Base-by-base conservation (phyloP, 2,329 filamentous ascomycete species). In the Sporothrix curviconia region DNA sequence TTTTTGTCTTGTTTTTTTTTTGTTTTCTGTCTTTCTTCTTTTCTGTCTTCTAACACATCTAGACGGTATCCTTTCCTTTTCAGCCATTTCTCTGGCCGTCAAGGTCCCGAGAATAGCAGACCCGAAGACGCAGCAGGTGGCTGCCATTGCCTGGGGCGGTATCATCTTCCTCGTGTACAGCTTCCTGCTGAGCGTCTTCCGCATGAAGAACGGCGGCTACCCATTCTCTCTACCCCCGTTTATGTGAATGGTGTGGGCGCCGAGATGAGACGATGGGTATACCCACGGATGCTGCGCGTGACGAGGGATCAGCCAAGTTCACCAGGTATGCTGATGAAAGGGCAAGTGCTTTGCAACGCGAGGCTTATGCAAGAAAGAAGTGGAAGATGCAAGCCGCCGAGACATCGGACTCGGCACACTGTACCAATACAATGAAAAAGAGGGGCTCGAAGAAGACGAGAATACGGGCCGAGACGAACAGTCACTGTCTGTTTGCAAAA, bases 151-250 rank as follows among this genome's bases (percentile, higher is more conserved):
- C 43, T 96, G 91, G 89, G 85, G 83, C 19, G 82, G 77, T 46
- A 76, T 94, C 30, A 74, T 96, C 57, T 85, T 96, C 65, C 74
- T 88, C 62, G 84, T 91, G 74, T 97, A 97, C 78, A 95, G 92
- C 76, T 94, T 96, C 75, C 78, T 99, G 62, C 81, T 99, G 64
- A 96, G 89, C 73, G 79, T 96, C 62, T 99, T 99, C 81, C 85
- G 92, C 66, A 78, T 88, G 66, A 99, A 99, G 85, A 99, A 97
- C 69, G 85, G 85, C 34, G 90, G 90, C 24, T 99, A 99, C 73
- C 92, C 92, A 15, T 96, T 97, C 75, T 91, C 85, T 68, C 80
- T 99, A 61, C 94, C 94, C 56, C 94, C 94, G 11, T 97, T 99
- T 72, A 78, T 85, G 74, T 84, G 72, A 37, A 14, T 37, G 28